A percentile compares a stretch with the other conserved stretches of the same genome.
These are phyloP conservation scores for Colletotrichum sansevieriae DNA, from an alignment of 2,329 filamentous ascomycete species.

Conservation along the genomic window DNA sequence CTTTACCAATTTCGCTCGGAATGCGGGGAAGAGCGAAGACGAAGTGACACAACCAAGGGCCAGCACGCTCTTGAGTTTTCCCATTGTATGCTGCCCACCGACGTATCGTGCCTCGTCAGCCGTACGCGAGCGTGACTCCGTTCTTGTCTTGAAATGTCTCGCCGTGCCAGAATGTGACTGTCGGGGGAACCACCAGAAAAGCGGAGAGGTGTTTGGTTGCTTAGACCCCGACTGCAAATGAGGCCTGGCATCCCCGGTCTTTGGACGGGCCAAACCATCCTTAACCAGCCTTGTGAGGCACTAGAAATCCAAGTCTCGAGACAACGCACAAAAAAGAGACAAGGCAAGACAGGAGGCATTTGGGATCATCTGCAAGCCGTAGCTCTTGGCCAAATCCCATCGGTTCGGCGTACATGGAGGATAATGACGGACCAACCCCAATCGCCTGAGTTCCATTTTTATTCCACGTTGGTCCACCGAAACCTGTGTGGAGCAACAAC, in stretches of 20 bases:
- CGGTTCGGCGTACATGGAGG: background rate
- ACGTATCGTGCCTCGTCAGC: slow-evolving; percentile 10
- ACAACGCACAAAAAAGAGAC: slow-evolving; percentile 1
- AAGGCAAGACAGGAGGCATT: background rate
- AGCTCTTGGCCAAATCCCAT: background rate
- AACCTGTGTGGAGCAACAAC: no score
- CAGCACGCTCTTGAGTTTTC: background rate
- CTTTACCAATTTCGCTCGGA: slow-evolving; percentile 28
- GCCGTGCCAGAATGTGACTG: slow-evolving; percentile 4
- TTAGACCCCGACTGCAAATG: slow-evolving; percentile 23
- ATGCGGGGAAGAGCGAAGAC: slow-evolving; percentile 31
- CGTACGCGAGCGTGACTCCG: slow-evolving; percentile 23
- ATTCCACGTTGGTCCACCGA: no score
- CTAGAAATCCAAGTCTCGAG: slow-evolving; percentile 23
- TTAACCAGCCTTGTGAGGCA: slow-evolving; percentile 4
- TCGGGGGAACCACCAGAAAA: slow-evolving; percentile 16
- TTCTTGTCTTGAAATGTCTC: slow-evolving; percentile 1
- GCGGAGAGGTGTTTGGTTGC: slow-evolving; percentile 32
- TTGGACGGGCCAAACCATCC: slow-evolving; percentile 3
- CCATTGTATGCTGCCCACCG: slow-evolving; percentile 1
- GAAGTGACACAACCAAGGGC: slow-evolving; percentile 14
- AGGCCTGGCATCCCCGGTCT: slow-evolving; percentile 22
- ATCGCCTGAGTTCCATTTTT: no score
- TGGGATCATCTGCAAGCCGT: slow-evolving; percentile 2
- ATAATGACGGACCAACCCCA: slow-evolving; percentile 3